These are phyloP conservation scores for Firmiana major DNA, from an alignment of 345 rosid genomes.

Conservation along the genomic window DNA sequence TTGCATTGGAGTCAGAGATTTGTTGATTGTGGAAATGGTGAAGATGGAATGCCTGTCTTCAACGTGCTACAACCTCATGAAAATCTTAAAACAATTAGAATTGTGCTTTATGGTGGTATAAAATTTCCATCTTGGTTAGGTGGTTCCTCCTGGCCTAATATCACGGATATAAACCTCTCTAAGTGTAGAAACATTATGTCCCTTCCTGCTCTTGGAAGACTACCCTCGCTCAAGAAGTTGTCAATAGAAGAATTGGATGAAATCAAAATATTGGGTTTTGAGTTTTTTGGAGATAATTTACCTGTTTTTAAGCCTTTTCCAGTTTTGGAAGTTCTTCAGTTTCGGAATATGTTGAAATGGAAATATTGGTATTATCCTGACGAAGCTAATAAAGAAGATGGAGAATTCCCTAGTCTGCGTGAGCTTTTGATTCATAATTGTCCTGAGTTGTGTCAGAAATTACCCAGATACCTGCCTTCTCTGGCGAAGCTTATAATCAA, in stretches of 20 bases:
- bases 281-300: slow-evolving; percentile 22
- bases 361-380: slow-evolving; percentile 11
- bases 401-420: slow-evolving; percentile 23
- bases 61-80: slow-evolving; percentile 24
- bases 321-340: slow-evolving; percentile 15
- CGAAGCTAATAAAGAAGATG: not conserved
- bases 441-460: slow-evolving; percentile 1
- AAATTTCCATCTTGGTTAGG: slow-evolving; percentile 31
- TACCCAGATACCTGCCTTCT: slow-evolving; percentile 20
- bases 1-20: slow-evolving; percentile 18
- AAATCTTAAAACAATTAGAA: slow-evolving; percentile 16
- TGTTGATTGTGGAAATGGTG: not conserved
- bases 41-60: slow-evolving; percentile 12
- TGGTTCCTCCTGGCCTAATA: slow-evolving; percentile 12
- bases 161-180: slow-evolving; percentile 8
- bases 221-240: slow-evolving; percentile 21
- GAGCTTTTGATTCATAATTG: slow-evolving; percentile 21
- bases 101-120: slow-evolving; percentile 21
- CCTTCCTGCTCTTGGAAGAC: slow-evolving; percentile 30
- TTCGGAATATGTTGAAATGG: slow-evolving; percentile 26
- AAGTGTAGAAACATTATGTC: slow-evolving; percentile 14
- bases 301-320: slow-evolving; percentile 16
- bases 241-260: slow-evolving; percentile 19
- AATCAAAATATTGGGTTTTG: slow-evolving; percentile 10
- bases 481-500: slow-evolving; percentile 4